Conservation (phyloP, 768 basidiomycete genomes). For the Mycena chlorophos region DNA sequence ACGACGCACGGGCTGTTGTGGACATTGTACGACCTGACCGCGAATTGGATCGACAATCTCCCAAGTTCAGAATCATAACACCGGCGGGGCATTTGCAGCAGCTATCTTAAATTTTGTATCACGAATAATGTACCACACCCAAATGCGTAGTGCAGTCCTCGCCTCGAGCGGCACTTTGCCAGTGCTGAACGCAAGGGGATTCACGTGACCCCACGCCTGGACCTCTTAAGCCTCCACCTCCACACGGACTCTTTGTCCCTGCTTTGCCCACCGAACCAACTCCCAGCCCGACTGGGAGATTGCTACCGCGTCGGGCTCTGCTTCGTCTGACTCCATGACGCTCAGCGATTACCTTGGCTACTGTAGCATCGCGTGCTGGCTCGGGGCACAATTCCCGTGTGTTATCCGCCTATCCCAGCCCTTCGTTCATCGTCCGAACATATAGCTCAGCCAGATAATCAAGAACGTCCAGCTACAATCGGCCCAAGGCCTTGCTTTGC, state of each 20-base stretch:
- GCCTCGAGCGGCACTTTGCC: too few species aligned
- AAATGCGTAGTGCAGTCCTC: too few species aligned
- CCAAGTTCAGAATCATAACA: conserved; percentile 25
- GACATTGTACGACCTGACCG: conserved; percentile 87
- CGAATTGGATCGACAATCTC: conserved; percentile 69
- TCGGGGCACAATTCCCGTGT: conserved; percentile 88
- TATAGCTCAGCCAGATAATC: conserved; percentile 66
- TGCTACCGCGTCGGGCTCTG: too few species aligned
- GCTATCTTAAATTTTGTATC: too few species aligned
- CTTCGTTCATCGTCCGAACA: conserved; percentile 1
- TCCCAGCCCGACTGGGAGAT: too few species aligned
- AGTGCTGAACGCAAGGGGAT: too few species aligned
- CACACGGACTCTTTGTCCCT: too few species aligned
- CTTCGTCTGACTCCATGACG: conserved; percentile 6
- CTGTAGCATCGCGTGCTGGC: conserved; percentile 74
- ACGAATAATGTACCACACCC: too few species aligned
- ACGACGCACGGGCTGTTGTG: conserved; percentile 92
- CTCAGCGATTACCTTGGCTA: conserved; percentile 71
- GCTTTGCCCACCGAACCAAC: too few species aligned
- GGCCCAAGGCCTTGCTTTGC: conserved; percentile 88
- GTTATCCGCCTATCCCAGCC: conserved; percentile 31
- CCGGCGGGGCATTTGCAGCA: background rate
- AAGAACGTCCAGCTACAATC: conserved; percentile 76
- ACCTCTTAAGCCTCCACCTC: too few species aligned
- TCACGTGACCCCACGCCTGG: too few species aligned